Evolutionary conservation across 106 monocot species (phyloP).

Genomic region (Alisma plantagoaquatica): DNA sequence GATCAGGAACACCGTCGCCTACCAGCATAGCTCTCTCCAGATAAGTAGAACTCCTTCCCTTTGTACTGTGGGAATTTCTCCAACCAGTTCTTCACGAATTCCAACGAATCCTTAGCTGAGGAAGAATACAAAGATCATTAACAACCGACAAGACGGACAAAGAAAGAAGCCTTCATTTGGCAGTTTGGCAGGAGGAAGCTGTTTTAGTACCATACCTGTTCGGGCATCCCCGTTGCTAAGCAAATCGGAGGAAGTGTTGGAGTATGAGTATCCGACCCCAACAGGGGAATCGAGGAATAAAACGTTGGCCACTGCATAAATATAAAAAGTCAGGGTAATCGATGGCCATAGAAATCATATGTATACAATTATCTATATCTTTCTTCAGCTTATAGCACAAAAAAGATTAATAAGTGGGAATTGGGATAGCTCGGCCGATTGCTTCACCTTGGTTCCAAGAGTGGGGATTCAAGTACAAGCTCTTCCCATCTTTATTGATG

Average conservation of each 20-base stretch:
- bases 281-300: constrained; percentile 92
- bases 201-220: too few relatives aligned
- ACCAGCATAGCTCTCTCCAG: constrained; percentile 99
- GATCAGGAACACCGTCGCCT: neutral
- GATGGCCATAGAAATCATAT: too few relatives aligned
- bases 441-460: constrained; percentile 93
- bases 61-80: constrained; percentile 68
- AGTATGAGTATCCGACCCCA: constrained; percentile 92
- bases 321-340: too few relatives aligned
- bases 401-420: too few relatives aligned
- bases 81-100: constrained; percentile 81
- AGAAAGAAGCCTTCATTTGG: constrained; percentile 70
- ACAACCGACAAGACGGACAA: neutral
- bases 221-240: too few relatives aligned
- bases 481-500: constrained; percentile 73
- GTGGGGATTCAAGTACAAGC: constrained; percentile 71
- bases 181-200: too few relatives aligned
- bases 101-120: constrained; percentile 73
- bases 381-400: too few relatives aligned
- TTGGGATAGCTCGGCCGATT: too few relatives aligned
- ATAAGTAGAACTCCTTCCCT: constrained; percentile 70
- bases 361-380: too few relatives aligned
- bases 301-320: constrained; percentile 78
- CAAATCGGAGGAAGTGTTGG: constrained; percentile 72
- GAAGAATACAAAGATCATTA: constrained; percentile 4